Base-by-base conservation (phyloP, 768 basidiomycete species). In the Kwoniella bestiolae region DNA sequence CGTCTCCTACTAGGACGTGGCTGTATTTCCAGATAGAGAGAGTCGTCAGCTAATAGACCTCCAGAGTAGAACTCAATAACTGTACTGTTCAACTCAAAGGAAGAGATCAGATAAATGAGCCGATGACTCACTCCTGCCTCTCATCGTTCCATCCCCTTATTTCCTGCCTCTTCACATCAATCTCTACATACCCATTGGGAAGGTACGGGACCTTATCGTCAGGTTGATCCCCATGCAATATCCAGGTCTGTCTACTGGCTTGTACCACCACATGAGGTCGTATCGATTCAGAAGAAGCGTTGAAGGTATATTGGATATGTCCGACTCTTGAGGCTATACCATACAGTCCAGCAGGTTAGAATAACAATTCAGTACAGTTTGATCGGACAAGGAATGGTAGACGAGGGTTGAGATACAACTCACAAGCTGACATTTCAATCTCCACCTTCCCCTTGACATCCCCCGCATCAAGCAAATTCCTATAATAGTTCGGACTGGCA, bases 311-410 rank as follows among this genome's bases (percentile, higher is more conserved):
- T 2, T 88, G 85, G 1, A 91, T 82, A 76, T 91, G 89, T 0
- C 88, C 90, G 3, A 89, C 89, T 7, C 89, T 85, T 6, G 90
- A 91, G 6, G 89, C 90, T 91, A 66, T 56, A 6, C n/a, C n/a
- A n/a, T n/a, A n/a, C n/a, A n/a, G n/a, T n/a, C n/a, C n/a, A n/a
- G n/a, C n/a, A n/a, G n/a, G n/a, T n/a, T n/a, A n/a, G n/a, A n/a
- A n/a, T n/a, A n/a, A n/a, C n/a, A n/a, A n/a, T n/a, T n/a, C n/a
- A n/a, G n/a, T n/a, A n/a, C n/a, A n/a, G n/a, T n/a, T n/a, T n/a
- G n/a, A n/a, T n/a, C n/a, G n/a, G n/a, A n/a, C n/a, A n/a, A n/a
- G n/a, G n/a, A n/a, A n/a, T n/a, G n/a, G n/a, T n/a, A n/a, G n/a
- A n/a, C n/a, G n/a, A n/a, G n/a, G n/a, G n/a, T n/a, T n/a, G n/a